Conservation (phyloP, 805 yeast genomes). For the Pichia occidentalis region DNA sequence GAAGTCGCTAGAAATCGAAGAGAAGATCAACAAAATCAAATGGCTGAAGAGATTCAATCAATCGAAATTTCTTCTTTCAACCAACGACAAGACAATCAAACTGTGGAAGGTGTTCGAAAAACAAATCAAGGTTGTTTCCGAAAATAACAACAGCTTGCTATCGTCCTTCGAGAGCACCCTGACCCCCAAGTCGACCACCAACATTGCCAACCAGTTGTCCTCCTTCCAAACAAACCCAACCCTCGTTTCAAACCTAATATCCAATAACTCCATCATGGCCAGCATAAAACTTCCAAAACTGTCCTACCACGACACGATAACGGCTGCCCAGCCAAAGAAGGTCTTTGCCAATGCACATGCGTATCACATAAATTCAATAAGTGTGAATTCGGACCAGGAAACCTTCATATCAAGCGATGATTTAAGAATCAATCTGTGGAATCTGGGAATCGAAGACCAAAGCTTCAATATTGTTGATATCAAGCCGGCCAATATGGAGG, state of each 20-base stretch:
- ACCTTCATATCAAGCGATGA: slow-evolving; percentile 92
- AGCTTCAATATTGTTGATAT: slow-evolving; percentile 96
- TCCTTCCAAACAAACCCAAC: slow-evolving; percentile 24
- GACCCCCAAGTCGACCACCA: slow-evolving; percentile 12
- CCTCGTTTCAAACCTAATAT: slow-evolving; percentile 12
- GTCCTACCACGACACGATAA: slow-evolving; percentile 90
- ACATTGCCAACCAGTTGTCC: slow-evolving; percentile 21
- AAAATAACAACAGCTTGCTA: slow-evolving; percentile 66
- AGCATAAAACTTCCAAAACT: slow-evolving; percentile 74
- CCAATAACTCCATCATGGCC: slow-evolving; percentile 16
- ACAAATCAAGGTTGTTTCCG: slow-evolving; percentile 84
- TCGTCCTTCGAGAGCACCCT: background rate
- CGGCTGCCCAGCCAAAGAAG: slow-evolving; percentile 89
- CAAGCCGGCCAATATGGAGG: slow-evolving; percentile 98
- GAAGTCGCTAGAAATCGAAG: slow-evolving; percentile 94
- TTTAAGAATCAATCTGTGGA: slow-evolving; percentile 92
- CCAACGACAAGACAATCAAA: slow-evolving; percentile 98
- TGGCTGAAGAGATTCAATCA: slow-evolving; percentile 88
- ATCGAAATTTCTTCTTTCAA: slow-evolving; percentile 83
- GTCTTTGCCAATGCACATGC: slow-evolving; percentile 96
- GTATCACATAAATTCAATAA: slow-evolving; percentile 93
- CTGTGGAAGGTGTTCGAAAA: slow-evolving; percentile 94
- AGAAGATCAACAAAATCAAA: slow-evolving; percentile 93
- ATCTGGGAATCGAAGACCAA: slow-evolving; percentile 88
- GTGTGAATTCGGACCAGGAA: slow-evolving; percentile 92